Percentiles rank a stretch among this genome's conserved stretches.
These are phyloP conservation scores for Taphrina pruni DNA, from an alignment of 1,139 yeast species.

Conservation along the genomic window DNA sequence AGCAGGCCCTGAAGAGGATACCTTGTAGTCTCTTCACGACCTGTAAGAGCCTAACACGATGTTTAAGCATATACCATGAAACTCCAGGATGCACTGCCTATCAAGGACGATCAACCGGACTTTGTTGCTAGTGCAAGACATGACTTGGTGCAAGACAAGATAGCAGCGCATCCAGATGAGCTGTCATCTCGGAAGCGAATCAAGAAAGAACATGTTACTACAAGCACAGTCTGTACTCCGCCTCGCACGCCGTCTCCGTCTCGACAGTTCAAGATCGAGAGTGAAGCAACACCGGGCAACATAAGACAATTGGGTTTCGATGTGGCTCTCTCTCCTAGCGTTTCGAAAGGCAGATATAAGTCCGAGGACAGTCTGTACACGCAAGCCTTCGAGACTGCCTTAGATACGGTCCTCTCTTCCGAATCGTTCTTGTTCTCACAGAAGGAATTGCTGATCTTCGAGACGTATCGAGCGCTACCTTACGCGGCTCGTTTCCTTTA, in stretches of 20 bases:
- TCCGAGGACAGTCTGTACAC: conserved; percentile 41
- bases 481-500: conserved; percentile 45
- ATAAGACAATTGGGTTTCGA: conserved; percentile 34
- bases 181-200: neutral
- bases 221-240: neutral
- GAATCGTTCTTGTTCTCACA: conserved; percentile 44
- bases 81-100: conserved; percentile 14
- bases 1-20: too few relatives aligned
- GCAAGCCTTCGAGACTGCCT: conserved; percentile 45
- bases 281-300: conserved; percentile 28
- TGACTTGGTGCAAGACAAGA: neutral
- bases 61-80: neutral
- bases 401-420: conserved; percentile 44
- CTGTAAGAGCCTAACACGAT: neutral
- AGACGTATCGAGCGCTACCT: conserved; percentile 31
- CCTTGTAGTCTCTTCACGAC: too few relatives aligned
- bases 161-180: neutral
- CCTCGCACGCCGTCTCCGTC: conserved; percentile 22
- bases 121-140: neutral
- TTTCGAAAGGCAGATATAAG: neutral
- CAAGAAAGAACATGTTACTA: neutral
- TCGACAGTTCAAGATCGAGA: neutral
- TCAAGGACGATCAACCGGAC: neutral
- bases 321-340: conserved; percentile 35
- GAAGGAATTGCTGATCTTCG: conserved; percentile 42